These are phyloP conservation scores for Primulina eburnea DNA, from an alignment of 257 asterid genomes.

Conservation along the genomic window DNA sequence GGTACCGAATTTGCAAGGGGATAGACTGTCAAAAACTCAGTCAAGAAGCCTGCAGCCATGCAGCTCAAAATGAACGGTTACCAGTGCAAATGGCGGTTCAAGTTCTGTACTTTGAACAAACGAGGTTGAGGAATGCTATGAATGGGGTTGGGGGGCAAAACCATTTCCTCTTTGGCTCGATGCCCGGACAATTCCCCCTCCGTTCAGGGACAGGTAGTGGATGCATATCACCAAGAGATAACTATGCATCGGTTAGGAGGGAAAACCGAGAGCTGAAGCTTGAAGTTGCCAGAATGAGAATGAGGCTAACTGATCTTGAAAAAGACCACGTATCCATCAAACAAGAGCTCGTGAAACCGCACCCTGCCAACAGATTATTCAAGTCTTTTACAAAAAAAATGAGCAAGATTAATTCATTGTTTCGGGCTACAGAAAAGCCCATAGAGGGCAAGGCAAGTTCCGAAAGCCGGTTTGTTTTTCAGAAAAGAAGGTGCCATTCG, in stretches of 20 bases:
- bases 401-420: constrained; percentile 59
- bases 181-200: constrained; percentile 61
- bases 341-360: constrained; percentile 73
- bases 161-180: constrained; percentile 63
- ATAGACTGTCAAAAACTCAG: constrained; percentile 84
- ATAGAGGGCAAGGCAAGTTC: constrained; percentile 47
- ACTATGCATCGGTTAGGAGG: constrained; percentile 91
- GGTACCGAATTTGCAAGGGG: constrained; percentile 81
- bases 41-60: constrained; percentile 98
- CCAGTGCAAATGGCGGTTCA: constrained; percentile 98
- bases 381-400: constrained; percentile 70
- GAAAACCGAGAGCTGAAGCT: constrained; percentile 91
- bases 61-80: constrained; percentile 88
- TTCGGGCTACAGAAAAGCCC: constrained; percentile 53
- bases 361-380: constrained; percentile 68
- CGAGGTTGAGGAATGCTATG: constrained; percentile 88
- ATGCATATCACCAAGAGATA: constrained; percentile 90
- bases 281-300: constrained; percentile 92
- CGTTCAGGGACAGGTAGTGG: constrained; percentile 89
- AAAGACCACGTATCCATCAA: constrained; percentile 94
- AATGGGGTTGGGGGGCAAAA: constrained; percentile 72
- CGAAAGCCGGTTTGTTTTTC: constrained; percentile 63
- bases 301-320: constrained; percentile 92
- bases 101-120: constrained; percentile 90
- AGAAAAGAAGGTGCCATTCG: constrained; percentile 75